Base-by-base conservation (phyloP, 352 stramenopile species). In the Pythium phragmitis region DNA sequence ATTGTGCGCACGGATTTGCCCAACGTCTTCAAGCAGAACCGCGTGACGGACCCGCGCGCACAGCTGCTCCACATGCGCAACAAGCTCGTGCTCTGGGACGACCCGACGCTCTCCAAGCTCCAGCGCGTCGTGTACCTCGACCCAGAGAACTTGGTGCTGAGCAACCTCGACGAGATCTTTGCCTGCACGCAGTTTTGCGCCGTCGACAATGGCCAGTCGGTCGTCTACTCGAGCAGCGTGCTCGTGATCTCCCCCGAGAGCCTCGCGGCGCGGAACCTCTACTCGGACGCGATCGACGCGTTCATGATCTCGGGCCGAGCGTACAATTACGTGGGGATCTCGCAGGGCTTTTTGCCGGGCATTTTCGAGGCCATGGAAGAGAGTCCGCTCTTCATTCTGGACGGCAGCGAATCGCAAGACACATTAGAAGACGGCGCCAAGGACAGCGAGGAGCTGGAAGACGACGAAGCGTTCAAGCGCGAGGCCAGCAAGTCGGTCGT, bases 321-420 rank as follows among this genome's bases (percentile, higher is more conserved):
- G 74, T 92, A 92, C 72, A 90, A 92, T 65, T 92, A 91, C 75
- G 76, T 89, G 19, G 84, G 84, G 28, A 91, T 93, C 62, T 85
- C 78, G 12, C 85, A 93, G 65, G 85, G 85, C 33, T 93, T 93
- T 43, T 63, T 92, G 55, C 84, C 84, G 0, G 84, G 84, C 6
- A 74, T 93, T 16, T 93, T 93, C 68, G 82, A 93, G 50, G 85
- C 80, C 2, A 86, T 93, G 57, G 85, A 93, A 55, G 85, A 91
- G 62, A 89, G 80, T 50, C 85, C 81, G 51, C 60, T 93, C 42
- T 92, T 90, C 42, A 89, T 85, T 51, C 65, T 84, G 16, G 67
- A 79, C 37, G 75, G 79, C n/a, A 34, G 28, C 9, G 58, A 58
- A 43, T 52, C 48, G 52, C 70, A 80, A 23, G 73, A 69, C 43